Evolutionary conservation across 73 alveolate genomes (phyloP), one percentile per base, ranked within the genome.

Genomic region (Paramecium biaurelia): DNA sequence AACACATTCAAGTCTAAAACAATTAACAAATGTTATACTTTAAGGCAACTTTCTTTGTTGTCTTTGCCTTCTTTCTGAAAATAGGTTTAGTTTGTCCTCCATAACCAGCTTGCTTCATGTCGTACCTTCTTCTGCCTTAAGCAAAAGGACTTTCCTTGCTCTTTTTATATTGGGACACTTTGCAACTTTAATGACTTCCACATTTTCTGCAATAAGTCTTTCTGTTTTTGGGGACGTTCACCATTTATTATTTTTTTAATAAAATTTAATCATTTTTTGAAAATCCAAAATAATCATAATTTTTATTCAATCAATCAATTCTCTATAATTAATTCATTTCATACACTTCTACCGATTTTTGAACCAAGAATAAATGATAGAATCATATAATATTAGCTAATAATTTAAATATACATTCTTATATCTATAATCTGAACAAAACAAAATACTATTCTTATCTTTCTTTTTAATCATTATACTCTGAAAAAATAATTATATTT

Each of bases 41-140:
- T 79, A 97, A 97, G 86, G 98, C 97, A 87, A 97, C 97, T 96
- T 97, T 97, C 96, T 97, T 97, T 45, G 99, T 97, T 85, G 98
- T 94, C 98, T 97, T 97, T 41, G 99, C 98, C 95, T 97, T 97
- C 98, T 97, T 97, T 93, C 98, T 97, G 97, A 97, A 97, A 92
- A 97, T 97, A 53, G 99, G 99, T 74, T 97, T 97, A 95, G 98
- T 96, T 92, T 97, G 97, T 11, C 99, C 99, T 20, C 99, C 99
- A 94, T 93, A 97, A 53, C 99, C 99, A 67, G 92, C 92, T 90
- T 97, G 98, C 96, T 97, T 97, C 92, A 94, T 93, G 97, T 97
- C 99, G 95, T 97, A 97, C 92, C 99, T 94, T 93, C 99, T 96
- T 94, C 97, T 97, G 11, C 95, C 98, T 93, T 95, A 95, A 70